Conservation (phyloP, 805 yeast species). For the Diddensiella transvaalensis region DNA sequence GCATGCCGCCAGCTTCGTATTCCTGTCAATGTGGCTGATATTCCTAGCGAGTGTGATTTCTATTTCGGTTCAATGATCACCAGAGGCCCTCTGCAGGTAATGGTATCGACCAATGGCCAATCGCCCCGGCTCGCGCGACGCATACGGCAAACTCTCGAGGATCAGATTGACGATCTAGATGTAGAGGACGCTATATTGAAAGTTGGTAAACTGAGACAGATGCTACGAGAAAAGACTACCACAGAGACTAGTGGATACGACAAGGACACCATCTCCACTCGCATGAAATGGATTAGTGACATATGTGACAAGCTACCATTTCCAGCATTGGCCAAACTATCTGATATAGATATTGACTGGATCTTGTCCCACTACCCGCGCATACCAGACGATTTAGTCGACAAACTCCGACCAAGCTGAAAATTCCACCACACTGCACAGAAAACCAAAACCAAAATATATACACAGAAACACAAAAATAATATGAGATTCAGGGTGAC, state of each 20-base stretch:
- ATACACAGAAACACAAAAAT: background rate
- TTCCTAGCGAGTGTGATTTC: constrained; percentile 79
- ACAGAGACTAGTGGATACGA: constrained; percentile 41
- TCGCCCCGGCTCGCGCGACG: constrained; percentile 71
- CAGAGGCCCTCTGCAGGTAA: constrained; percentile 68
- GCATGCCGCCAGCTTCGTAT: constrained; percentile 42
- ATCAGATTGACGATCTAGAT: constrained; percentile 39
- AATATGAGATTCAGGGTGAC: constrained; percentile 6
- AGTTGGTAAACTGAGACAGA: constrained; percentile 52
- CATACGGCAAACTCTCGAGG: constrained; percentile 53
- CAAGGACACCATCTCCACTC: constrained; percentile 41
- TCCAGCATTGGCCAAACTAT: constrained; percentile 52
- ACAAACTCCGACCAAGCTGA: too few relatives aligned
- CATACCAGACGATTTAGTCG: background rate
- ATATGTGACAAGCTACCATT: constrained; percentile 60
- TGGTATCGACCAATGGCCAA: constrained; percentile 81
- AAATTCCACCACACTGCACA: too few relatives aligned
- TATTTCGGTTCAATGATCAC: constrained; percentile 78
- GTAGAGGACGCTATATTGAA: constrained; percentile 56
- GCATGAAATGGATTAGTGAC: constrained; percentile 70
- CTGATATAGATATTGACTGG: constrained; percentile 28
- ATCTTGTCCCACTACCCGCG: constrained; percentile 37
- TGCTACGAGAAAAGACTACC: constrained; percentile 43
- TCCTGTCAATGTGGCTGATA: constrained; percentile 78
- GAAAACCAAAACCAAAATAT: too few relatives aligned